Evolutionary conservation across 2,329 filamentous ascomycete species (phyloP), one percentile per base, ranked within the genome.

Genomic region (Leptographium wingfieldii): DNA sequence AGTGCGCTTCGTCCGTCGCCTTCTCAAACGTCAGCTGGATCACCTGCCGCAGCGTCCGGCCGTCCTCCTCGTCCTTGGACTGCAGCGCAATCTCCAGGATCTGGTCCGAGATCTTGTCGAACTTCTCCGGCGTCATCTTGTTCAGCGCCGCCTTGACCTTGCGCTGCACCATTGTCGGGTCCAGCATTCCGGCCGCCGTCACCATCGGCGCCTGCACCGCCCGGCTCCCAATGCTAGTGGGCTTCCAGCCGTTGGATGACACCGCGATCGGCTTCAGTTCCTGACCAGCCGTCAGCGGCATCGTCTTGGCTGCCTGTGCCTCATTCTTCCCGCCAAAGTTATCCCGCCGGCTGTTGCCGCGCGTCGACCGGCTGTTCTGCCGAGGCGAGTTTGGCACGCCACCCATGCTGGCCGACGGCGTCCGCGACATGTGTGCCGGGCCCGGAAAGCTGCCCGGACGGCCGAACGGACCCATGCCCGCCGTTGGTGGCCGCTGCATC

Each of bases 81-180:
- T 99, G 94, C 27, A 84, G 88, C 33, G 92, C 91, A 71, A 99
- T 99, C 59, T 85, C 80, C 59, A 99, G 81, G 63, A 99, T 96
- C 73, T 96, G 91, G 63, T 92, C 88, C 7, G 94, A 84, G 66
- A 99, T 96, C 76, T 87, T 91, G 71, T 96, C 92, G 68, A 99
- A 99, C 71, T 97, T 99, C 76, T 99, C 94, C 0, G 94, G 94
- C 0, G 94, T 97, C 94, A 99, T 97, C 87, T 99, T 99, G 85
- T 99, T 99, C 68, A 99, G 79, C 63, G 89, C 89, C 65, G 91
- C 88, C 85, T 99, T 99, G 72, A 99, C 94, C 85, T 99, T 99
- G 67, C 92, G 87, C 77, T 99, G 94, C 61, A 99, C 94, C 79
- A 94, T 84, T 68, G 92, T 90, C 29, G 94, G 92, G 65, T 95